phyloP scores from a whole-genome alignment of 106 monocot species.

The Allium fistulosum region DNA sequence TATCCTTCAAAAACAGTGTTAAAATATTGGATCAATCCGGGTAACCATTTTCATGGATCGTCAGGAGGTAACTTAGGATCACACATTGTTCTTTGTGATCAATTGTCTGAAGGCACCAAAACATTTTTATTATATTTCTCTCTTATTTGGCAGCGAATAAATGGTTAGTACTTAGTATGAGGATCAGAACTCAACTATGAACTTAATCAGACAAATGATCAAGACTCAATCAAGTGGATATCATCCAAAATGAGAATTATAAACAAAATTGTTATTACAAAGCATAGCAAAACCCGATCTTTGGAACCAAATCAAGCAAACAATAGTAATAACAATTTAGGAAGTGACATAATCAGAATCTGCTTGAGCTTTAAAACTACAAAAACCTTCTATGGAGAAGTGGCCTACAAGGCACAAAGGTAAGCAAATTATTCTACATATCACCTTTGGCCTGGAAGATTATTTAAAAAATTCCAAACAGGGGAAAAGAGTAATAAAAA shows the following conservation, averaged over 20 bases:
- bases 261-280: neutral
- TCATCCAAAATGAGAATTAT: constrained; percentile 19
- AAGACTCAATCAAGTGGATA: constrained; percentile 11
- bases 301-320: constrained; percentile 2
- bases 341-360: constrained; percentile 18
- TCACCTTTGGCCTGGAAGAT: neutral
- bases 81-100: too few relatives aligned
- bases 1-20: too few relatives aligned
- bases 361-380: constrained; percentile 51
- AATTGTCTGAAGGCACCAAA: neutral
- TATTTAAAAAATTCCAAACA: too few relatives aligned
- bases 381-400: constrained; percentile 61
- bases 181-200: neutral
- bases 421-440: constrained; percentile 3
- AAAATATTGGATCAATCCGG: too few relatives aligned
- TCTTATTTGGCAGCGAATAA: neutral
- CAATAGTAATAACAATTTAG: neutral
- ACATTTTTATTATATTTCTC: neutral
- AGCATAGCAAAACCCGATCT: constrained; percentile 1
- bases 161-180: neutral
- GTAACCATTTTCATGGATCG: neutral
- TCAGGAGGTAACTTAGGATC: neutral
- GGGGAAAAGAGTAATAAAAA: too few relatives aligned
- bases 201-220: neutral
- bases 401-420: constrained; percentile 54